A percentile compares a stretch with the other conserved stretches of the same genome.
phyloP scores from a whole-genome alignment of 768 basidiomycete genomes.

The Boletus reticulatus region DNA sequence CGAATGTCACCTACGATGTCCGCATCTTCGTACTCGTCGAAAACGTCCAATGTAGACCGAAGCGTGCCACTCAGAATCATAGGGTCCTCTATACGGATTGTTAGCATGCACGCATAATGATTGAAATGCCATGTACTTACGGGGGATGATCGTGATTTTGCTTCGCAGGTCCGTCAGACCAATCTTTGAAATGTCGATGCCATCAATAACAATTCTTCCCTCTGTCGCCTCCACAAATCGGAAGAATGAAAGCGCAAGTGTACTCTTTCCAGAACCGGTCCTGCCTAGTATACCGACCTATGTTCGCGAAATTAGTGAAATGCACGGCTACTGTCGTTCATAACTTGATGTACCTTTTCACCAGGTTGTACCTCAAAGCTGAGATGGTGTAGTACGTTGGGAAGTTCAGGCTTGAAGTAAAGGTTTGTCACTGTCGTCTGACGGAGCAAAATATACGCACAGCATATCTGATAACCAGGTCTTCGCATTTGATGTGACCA shows the following conservation, averaged over 20 bases:
- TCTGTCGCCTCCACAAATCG: conserved; percentile 84
- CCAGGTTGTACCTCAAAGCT: conserved; percentile 71
- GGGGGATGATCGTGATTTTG: conserved; percentile 73
- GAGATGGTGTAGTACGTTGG: conserved; percentile 78
- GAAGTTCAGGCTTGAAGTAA: conserved; percentile 68
- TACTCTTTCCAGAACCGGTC: conserved; percentile 76
- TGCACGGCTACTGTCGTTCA: not conserved
- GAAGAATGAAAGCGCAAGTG: conserved; percentile 83
- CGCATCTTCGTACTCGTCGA: conserved; percentile 79
- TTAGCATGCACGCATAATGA: not conserved
- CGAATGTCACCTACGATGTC: conserved; percentile 59
- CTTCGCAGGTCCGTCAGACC: conserved; percentile 82
- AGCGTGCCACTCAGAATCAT: conserved; percentile 82
- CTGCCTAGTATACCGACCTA: conserved; percentile 71
- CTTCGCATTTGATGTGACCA: conserved; percentile 68
- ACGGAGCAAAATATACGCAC: conserved; percentile 39
- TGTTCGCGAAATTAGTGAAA: conserved; percentile 5
- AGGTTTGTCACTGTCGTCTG: not conserved
- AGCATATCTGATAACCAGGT: conserved; percentile 75
- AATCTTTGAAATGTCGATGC: conserved; percentile 72
- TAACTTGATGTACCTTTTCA: conserved; percentile 56
- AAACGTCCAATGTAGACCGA: conserved; percentile 80
- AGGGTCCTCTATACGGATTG: conserved; percentile 66
- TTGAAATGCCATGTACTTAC: conserved; percentile 36
- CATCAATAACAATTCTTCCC: conserved; percentile 75